phyloP scores from a whole-genome alignment of 31 red algal species.

The Pterothamnion heteromorphum region DNA sequence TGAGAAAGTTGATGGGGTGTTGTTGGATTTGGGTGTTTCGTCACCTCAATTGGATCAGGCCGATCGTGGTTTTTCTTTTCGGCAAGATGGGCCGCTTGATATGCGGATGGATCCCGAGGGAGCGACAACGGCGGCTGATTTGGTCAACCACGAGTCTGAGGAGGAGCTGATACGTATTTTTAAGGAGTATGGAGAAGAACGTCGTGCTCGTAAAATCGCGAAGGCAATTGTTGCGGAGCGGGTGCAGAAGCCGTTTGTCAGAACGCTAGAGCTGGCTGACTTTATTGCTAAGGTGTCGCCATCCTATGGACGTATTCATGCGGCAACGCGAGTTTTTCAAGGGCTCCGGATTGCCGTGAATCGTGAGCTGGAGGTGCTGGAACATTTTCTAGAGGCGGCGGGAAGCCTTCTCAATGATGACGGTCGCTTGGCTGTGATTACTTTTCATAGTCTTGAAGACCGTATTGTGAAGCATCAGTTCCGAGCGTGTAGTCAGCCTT shows the following conservation, averaged over 20 bases:
- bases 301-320: slow-evolving; percentile 48
- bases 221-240: slow-evolving; percentile 53
- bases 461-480: slow-evolving; percentile 74
- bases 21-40: slow-evolving; percentile 84
- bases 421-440: slow-evolving; percentile 64
- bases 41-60: slow-evolving; percentile 80
- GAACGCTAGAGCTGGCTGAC: slow-evolving; percentile 27
- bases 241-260: background rate
- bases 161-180: slow-evolving; percentile 60
- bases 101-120: slow-evolving; percentile 73
- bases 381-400: background rate
- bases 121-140: slow-evolving; percentile 58
- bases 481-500: background rate
- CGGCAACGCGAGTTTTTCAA: slow-evolving; percentile 86
- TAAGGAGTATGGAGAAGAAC: slow-evolving; percentile 83
- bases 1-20: slow-evolving; percentile 63
- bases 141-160: slow-evolving; percentile 70
- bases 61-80: slow-evolving; percentile 71
- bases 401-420: background rate
- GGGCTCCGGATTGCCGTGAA: slow-evolving; percentile 86
- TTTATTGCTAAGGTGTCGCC: background rate
- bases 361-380: slow-evolving; percentile 55
- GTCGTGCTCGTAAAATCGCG: slow-evolving; percentile 58
- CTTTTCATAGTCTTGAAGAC: slow-evolving; percentile 86
- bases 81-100: slow-evolving; percentile 77